Base-by-base conservation (phyloP, 495 filamentous ascomycete species). In the Penicillium pancosmium region DNA sequence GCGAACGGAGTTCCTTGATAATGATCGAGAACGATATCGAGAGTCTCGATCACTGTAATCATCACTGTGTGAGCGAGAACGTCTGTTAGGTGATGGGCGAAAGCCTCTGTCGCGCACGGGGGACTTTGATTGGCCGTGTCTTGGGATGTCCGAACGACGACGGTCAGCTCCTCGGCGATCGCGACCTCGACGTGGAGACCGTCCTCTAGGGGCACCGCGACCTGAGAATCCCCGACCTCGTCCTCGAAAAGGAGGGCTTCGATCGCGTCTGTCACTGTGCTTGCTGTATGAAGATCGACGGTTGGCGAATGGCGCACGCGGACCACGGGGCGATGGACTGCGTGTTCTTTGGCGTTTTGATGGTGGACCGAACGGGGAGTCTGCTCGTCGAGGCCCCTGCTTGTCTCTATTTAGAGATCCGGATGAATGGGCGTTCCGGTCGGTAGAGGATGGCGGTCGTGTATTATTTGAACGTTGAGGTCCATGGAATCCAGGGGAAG, bases 301-400 rank as follows among this genome's bases (percentile, higher is more conserved):
- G 31, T 57, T 67, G 13, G 59, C 56, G 10, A 64, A 69, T 21
- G 61, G 58, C 48, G 59, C 60, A 36, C 63, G 69, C 19, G 58
- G 66, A 34, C 57, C 63, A 19, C 63, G 56, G 23, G 78, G 76
- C 10, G 81, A 82, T 44, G 78, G 79, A 55, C 75, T 81, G 48
- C 78, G 74, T 54, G 76, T 80, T 59, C 78, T 73, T 61, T 77
- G 73, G 41, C 78, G 69, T 68, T 80, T 79, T 19, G 61, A 66
- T 34, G 70, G 74, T 44, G 69, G 68, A 41, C 57, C 70, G 38
- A 69, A 70, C 56, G 72, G 66, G 23, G 68, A 71, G 19, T 74
- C 66, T 52, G 74, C 71, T 67, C 73, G 56, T 52, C 64, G 68
- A 51, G 59, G 52, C 19, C 43, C 51, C 15, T 54, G 56, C 21